Evolutionary conservation across 805 yeast species (phyloP), one percentile per base, ranked within the genome.

Genomic region (Saturnispora saitoi): DNA sequence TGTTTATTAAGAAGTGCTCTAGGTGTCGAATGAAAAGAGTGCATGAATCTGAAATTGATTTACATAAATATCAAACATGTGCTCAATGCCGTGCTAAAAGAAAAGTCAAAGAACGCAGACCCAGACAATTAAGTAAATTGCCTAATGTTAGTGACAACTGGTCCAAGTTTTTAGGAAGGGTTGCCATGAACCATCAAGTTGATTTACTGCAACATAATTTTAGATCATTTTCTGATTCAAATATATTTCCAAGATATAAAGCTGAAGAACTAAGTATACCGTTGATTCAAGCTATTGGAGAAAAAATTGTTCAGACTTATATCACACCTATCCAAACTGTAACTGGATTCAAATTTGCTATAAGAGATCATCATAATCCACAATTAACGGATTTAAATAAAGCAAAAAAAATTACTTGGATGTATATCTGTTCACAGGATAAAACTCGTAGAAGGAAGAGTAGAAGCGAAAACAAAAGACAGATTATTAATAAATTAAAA

Each of bases 361-460:
- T 70, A 11, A 60, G 76, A 45, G 76, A 72, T 51, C 70, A 65
- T 52, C 76, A 72, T 53, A 69, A 70, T 55, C 64, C 66, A 14
- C 53, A 58, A 22, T 43, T 64, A 26, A 43, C 51, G 8, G 64
- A 62, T 40, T 49, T 56, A 4, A 59, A 67, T 34, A 68, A 66
- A 50, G 58, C 69, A 7, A 70, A 69, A 47, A 70, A 69, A 51
- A 62, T 70, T 34, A 61, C 72, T 1, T 71, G 73, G 63, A 69
- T 66, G 68, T 72, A 68, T 49, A 65, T 72, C 28, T 72, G 76
- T 49, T 68, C 73, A 2, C 76, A 72, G 47, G 76, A 72, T 50
- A 63, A 60, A 42, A 54, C 61, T n/a, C 63, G 70, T 22, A 72
- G 71, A 49, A 63, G 76, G 43, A 69, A 67, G 50, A 66, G 73